phyloP scores from a whole-genome alignment of 1,139 yeast species.

The Lodderomyces margitis region DNA sequence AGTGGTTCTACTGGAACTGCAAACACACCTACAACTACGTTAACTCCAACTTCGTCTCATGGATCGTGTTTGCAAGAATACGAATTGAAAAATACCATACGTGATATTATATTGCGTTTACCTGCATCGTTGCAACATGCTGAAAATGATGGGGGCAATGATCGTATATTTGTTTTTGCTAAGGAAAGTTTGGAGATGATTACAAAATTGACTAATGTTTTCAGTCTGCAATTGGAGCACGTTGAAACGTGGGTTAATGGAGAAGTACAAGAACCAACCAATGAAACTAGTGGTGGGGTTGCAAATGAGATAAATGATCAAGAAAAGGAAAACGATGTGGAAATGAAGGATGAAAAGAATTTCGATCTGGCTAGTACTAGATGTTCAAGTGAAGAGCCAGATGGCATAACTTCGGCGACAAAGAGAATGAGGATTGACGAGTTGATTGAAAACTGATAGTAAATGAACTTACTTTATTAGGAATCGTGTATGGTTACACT shows the following conservation, averaged over 20 bases:
- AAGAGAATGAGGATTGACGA: conserved; percentile 16
- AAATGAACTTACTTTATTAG: background rate
- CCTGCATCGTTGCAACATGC: conserved; percentile 48
- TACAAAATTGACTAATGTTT: conserved; percentile 73
- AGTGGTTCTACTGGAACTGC: conserved; percentile 3
- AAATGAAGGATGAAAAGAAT: conserved; percentile 10
- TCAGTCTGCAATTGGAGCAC: conserved; percentile 76
- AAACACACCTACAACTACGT: conserved; percentile 13
- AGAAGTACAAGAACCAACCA: conserved; percentile 22
- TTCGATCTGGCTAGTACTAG: conserved; percentile 8
- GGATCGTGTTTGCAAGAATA: conserved; percentile 16
- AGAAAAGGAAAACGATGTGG: conserved; percentile 9
- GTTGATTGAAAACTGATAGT: conserved; percentile 2
- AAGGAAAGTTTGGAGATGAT: conserved; percentile 90
- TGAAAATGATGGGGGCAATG: conserved; percentile 33
- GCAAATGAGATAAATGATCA: too few species aligned
- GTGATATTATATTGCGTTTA: conserved; percentile 71
- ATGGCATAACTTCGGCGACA: conserved; percentile 14
- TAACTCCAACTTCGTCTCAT: conserved; percentile 15
- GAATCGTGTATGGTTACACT: too few species aligned
- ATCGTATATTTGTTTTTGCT: conserved; percentile 74
- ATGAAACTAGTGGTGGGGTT: background rate
- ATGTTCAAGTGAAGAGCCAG: conserved; percentile 15
- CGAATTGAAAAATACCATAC: conserved; percentile 63
- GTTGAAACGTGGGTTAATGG: conserved; percentile 82